A percentile compares a stretch with the other conserved stretches of the same genome.
Evolutionary conservation across 176 grass and related monocot genomes (phyloP).

Genomic region (Carex scoparia): DNA sequence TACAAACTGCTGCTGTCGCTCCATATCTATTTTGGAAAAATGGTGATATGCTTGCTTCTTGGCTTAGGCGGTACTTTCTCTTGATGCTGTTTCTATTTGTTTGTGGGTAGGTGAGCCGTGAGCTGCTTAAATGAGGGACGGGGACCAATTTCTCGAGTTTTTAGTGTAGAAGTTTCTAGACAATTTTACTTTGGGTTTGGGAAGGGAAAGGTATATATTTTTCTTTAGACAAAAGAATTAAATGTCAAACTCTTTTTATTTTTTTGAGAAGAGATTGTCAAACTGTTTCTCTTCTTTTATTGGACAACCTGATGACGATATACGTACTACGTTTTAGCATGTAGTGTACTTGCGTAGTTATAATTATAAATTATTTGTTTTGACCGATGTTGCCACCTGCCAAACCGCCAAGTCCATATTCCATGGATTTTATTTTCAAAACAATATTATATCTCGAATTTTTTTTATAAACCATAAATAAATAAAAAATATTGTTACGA

Average conservation of each 20-base stretch:
- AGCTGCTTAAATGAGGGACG: not conserved
- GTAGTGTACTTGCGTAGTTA: too few species aligned
- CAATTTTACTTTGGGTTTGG: not conserved
- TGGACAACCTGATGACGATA: too few species aligned
- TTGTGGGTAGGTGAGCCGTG: not conserved
- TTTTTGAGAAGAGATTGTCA: not conserved
- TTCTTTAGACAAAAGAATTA: not conserved
- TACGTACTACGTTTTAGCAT: too few species aligned
- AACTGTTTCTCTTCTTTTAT: not conserved
- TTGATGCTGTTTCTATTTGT: not conserved
- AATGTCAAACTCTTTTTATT: not conserved
- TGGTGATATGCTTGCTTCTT: not conserved
- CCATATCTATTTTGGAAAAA: not conserved
- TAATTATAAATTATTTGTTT: too few species aligned
- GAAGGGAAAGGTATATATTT: not conserved
- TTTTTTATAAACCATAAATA: too few species aligned
- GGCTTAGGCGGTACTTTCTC: not conserved
- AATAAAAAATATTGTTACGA: too few species aligned
- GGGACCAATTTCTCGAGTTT: not conserved
- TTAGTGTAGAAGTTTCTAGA: constrained; percentile 5
- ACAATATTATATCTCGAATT: not conserved
- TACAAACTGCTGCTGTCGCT: not conserved
- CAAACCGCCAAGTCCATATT: not conserved
- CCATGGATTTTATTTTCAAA: not conserved
- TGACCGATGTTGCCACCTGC: not conserved